Conservation (phyloP, 1,284 basidiomycete genomes). For the Malassezia globosa region DNA sequence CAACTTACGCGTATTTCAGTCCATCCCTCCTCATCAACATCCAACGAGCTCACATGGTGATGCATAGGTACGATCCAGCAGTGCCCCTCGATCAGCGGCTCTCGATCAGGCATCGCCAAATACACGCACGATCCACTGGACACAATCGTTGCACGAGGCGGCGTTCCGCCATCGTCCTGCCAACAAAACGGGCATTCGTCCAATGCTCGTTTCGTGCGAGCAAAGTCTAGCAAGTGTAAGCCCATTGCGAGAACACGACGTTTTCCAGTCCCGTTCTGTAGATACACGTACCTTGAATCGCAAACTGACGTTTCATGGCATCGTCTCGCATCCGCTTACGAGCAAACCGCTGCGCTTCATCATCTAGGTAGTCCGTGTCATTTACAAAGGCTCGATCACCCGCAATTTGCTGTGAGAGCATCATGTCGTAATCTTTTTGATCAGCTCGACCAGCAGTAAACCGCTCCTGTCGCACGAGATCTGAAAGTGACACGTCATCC, state of each 20-base stretch:
- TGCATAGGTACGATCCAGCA: constrained; percentile 82
- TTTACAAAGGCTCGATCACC: constrained; percentile 69
- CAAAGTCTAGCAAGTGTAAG: no score
- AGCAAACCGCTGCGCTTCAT: constrained; percentile 83
- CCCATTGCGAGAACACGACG: no score
- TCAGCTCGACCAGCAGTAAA: constrained; percentile 77
- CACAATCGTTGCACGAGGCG: constrained; percentile 71
- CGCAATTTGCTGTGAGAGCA: constrained; percentile 76
- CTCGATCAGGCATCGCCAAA: constrained; percentile 70
- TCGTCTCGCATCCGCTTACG: constrained; percentile 88
- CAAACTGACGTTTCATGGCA: constrained; percentile 90
- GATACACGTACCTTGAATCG: constrained; percentile 56
- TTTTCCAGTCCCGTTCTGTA: neutral
- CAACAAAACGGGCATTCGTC: constrained; percentile 60
- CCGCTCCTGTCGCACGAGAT: constrained; percentile 82
- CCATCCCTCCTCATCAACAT: constrained; percentile 96
- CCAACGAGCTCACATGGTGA: constrained; percentile 78
- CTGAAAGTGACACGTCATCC: constrained; percentile 69
- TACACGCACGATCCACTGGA: constrained; percentile 82
- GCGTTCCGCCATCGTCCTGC: constrained; percentile 50
- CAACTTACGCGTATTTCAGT: constrained; percentile 41
- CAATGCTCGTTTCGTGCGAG: constrained; percentile 78
- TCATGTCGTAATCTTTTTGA: constrained; percentile 80
- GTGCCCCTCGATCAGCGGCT: constrained; percentile 78
- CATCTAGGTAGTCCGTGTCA: constrained; percentile 72